A percentile compares a stretch with the other conserved stretches of the same genome.
phyloP scores from a whole-genome alignment of 2,329 filamentous ascomycete genomes.

The Beauveria scarabaeidicola region DNA sequence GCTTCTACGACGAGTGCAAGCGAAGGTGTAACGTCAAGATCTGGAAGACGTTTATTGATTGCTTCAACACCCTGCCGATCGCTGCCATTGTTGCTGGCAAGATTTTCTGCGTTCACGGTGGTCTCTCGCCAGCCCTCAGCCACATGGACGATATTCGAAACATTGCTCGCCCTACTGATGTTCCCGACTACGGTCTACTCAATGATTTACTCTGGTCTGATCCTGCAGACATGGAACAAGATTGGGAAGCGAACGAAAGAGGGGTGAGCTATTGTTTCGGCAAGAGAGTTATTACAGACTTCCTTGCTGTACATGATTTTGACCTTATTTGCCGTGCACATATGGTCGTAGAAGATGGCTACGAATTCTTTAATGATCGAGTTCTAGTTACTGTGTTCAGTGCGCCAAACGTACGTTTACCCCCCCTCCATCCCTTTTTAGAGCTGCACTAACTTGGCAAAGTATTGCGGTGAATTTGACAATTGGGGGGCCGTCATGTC shows the following conservation, averaged over 20 bases:
- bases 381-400: conserved; percentile 96
- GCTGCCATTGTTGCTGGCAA: conserved; percentile 95
- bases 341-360: conserved; percentile 98
- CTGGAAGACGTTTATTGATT: conserved; percentile 97
- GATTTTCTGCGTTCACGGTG: conserved; percentile 96
- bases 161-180: conserved; percentile 91
- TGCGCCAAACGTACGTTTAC: conserved; percentile 75
- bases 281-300: conserved; percentile 96
- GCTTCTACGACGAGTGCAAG: conserved; percentile 98
- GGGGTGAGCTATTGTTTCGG: conserved; percentile 98
- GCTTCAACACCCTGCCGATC: conserved; percentile 91
- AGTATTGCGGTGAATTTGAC: conserved; percentile 98
- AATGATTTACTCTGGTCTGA: conserved; percentile 97
- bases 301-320: conserved; percentile 89
- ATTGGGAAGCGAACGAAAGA: conserved; percentile 96
- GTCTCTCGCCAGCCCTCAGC: conserved; percentile 79
- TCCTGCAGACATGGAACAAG: conserved; percentile 93
- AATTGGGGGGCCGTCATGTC: conserved; percentile 99
- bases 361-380: conserved; percentile 96
- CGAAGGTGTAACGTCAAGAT: conserved; percentile 91
- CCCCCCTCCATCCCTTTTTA: not conserved
- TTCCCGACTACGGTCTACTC: conserved; percentile 89
- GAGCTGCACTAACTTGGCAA: conserved; percentile 19
- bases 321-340: conserved; percentile 95
- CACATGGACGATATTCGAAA: conserved; percentile 99